A percentile compares a stretch with the other conserved stretches of the same genome.
Conservation (phyloP, 1,139 yeast species). For the Pichia sp. region DNA sequence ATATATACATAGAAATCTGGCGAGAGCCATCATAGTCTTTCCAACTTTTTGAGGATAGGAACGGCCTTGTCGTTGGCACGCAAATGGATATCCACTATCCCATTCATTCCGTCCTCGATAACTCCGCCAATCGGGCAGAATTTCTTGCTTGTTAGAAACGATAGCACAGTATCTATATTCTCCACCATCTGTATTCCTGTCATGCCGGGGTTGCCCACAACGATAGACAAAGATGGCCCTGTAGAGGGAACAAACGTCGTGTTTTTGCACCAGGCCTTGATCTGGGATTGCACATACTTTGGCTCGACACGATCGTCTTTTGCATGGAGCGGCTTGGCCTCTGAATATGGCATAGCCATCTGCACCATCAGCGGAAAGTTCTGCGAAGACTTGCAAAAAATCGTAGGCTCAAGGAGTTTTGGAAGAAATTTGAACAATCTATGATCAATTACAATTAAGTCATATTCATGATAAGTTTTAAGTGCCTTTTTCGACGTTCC, state of each 20-base stretch:
- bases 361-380: slow-evolving; percentile 64
- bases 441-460: slow-evolving; percentile 63
- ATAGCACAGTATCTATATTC: slow-evolving; percentile 54
- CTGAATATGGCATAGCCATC: slow-evolving; percentile 51
- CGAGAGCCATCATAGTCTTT: neutral
- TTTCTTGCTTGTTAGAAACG: slow-evolving; percentile 46
- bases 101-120: slow-evolving; percentile 38
- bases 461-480: slow-evolving; percentile 55
- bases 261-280: slow-evolving; percentile 57
- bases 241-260: slow-evolving; percentile 57
- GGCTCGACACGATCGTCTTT: slow-evolving; percentile 54
- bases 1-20: neutral
- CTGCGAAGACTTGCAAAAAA: slow-evolving; percentile 52
- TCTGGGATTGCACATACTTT: slow-evolving; percentile 54
- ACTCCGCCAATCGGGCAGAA: slow-evolving; percentile 58
- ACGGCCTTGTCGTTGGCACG: slow-evolving; percentile 50
- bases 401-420: slow-evolving; percentile 49
- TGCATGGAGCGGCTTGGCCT: slow-evolving; percentile 37
- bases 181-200: slow-evolving; percentile 40
- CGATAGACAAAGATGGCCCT: slow-evolving; percentile 47
- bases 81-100: slow-evolving; percentile 45
- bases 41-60: slow-evolving; percentile 30
- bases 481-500: slow-evolving; percentile 42
- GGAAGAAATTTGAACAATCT: slow-evolving; percentile 59
- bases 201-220: slow-evolving; percentile 51